Base-by-base conservation (phyloP, 768 basidiomycete genomes). In the Rhizopogon salebrosus region DNA sequence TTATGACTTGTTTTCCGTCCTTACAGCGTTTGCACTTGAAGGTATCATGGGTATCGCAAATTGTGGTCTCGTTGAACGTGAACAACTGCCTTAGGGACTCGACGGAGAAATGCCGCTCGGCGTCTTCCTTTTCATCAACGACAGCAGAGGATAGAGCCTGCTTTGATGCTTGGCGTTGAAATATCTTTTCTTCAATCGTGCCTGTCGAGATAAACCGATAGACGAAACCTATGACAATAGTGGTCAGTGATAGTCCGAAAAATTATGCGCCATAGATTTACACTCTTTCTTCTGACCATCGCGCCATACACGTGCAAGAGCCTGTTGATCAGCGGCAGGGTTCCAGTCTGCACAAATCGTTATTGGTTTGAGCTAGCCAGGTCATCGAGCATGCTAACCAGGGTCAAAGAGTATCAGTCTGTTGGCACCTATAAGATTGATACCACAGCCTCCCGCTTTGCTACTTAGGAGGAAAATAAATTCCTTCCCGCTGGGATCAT, bases 201-300 rank as follows among this genome's bases (percentile, higher is more conserved):
- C 95, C 95, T 0, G 94, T 93, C 4, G 92, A 88, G 59, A 98
- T 95, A 70, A 98, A 99, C 22, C 95, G 91, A 68, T 98, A 99
- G 3, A 98, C 95, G 60, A 99, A 99, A 63, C 93, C 92, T 95
- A 46, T 3, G 22, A 14, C 38, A 14, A 39, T 20, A 13, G 37
- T 46, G 14, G 22, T 46, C 22, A 46, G 16, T 6, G 29, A 34
- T 16, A 18, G 20, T 24, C 13, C 37, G 34, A 16, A 34, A 38
- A 40, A 39, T 48, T 10, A 49, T 35, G 31, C 18, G 13, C 27
- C 13, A 27, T 10, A 16, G 22, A 64, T 89, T 49, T 63, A 94
- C 95, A 99, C 72, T 97, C 95, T 81, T 98, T 98, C 83, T 97
- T 99, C 69, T 98, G 95, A 0, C 95, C 95, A 64, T 99, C 95